Conservation (phyloP, 495 filamentous ascomycete genomes). For the Daldinia concentrica region DNA sequence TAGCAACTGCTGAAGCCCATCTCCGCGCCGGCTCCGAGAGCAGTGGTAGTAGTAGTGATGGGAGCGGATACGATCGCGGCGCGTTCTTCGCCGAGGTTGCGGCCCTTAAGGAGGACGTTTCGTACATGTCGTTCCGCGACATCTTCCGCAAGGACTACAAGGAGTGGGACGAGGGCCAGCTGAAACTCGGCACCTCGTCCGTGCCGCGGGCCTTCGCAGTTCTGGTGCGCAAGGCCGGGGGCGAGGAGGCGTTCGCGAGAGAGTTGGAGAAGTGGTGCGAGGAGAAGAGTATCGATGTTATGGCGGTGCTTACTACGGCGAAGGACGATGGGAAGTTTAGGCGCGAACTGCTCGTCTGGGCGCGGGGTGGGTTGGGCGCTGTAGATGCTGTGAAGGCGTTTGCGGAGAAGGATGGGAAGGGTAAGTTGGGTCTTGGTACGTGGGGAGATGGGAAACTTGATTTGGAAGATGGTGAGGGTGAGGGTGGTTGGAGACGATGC, state of each 20-base stretch:
- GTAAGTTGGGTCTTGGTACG: conserved; percentile 64
- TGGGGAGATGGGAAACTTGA: conserved; percentile 62
- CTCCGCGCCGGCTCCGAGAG: conserved; percentile 12
- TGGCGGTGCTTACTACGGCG: conserved; percentile 80
- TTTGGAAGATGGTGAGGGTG: conserved; percentile 50
- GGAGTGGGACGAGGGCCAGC: conserved; percentile 72
- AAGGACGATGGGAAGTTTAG: conserved; percentile 65
- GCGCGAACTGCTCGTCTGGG: conserved; percentile 80
- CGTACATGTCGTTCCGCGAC: conserved; percentile 71
- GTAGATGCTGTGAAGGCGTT: conserved; percentile 64
- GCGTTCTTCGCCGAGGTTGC: conserved; percentile 71
- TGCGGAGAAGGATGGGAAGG: conserved; percentile 49
- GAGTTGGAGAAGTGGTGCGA: conserved; percentile 62
- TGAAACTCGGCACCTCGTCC: conserved; percentile 77
- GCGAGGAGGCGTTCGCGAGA: conserved; percentile 45
- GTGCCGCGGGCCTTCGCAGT: conserved; percentile 73
- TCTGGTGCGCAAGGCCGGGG: conserved; percentile 65
- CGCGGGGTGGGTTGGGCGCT: conserved; percentile 54
- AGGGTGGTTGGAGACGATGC: conserved; percentile 57
- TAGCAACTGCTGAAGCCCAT: conserved; percentile 67
- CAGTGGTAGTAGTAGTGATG: background rate
- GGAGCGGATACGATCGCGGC: conserved; percentile 59
- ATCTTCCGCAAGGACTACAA: conserved; percentile 93
- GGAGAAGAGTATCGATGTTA: conserved; percentile 69
- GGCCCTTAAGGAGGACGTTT: conserved; percentile 76